Evolutionary conservation across 2,329 filamentous ascomycete species (phyloP), one percentile per base, ranked within the genome.

Genomic region (Fusarium albosuccineum): DNA sequence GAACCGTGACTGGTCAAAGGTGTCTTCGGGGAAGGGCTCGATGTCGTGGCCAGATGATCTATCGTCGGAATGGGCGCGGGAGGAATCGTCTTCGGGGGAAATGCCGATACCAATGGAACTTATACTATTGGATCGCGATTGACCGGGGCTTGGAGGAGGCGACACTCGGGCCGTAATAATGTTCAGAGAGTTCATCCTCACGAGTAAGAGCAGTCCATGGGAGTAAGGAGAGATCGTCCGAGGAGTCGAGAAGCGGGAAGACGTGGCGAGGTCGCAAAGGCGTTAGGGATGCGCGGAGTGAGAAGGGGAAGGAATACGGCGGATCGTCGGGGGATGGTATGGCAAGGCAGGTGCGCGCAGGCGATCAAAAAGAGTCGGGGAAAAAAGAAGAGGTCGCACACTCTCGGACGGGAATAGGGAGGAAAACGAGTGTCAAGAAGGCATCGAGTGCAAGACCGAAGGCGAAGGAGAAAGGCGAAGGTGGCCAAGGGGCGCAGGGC

Each of bases 131-230:
- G 87, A 86, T 77, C 87, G 85, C 60, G 87, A 85, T 57, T 86
- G 83, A 44, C 78, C 76, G 34, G 87, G 83, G 71, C 83, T 88
- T 61, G 86, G 81, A 56, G 87, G 79, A 70, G 88, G 86, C 73
- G 88, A 89, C 78, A 94, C 92, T 82, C 92, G 91, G 78, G 92
- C 89, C 76, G 93, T 96, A 79, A 97, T 89, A 79, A 97, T 93
- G 83, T 96, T 97, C 84, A 97, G 86, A 75, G 94, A 97, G 89
- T 97, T 97, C 95, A 97, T 97, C 82, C 86, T 92, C 84, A 81
- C 80, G 73, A 76, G 73, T 73, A 78, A 78, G 74, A 78, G 79
- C 78, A 80, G 84, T 85, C 87, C 87, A 89, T 87, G 81, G 82
- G 4, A 76, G 71, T 67, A 68, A 63, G 17, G 61, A 57, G 36